Conservation (phyloP, 176 grass and related monocot genomes). For the Cenchrus fungigraminus region DNA sequence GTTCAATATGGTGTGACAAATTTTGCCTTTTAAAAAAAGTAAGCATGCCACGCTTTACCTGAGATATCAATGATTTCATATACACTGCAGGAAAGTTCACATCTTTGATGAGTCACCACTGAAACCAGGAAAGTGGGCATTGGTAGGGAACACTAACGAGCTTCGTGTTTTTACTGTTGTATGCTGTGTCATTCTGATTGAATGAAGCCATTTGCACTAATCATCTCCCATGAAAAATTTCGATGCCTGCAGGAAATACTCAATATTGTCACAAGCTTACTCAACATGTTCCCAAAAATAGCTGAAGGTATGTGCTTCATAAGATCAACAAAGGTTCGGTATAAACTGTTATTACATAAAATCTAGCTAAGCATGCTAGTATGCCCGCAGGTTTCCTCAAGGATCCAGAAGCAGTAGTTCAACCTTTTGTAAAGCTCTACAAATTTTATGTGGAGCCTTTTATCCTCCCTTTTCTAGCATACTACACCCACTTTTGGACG, state of each 20-base stretch:
- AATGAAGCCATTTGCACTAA: conserved; percentile 36
- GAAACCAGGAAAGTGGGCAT: conserved; percentile 60
- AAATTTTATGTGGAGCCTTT: conserved; percentile 52
- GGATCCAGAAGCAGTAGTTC: conserved; percentile 51
- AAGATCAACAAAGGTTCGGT: conserved; percentile 22
- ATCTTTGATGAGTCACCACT: conserved; percentile 71
- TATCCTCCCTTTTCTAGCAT: conserved; percentile 59
- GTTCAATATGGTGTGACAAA: not conserved
- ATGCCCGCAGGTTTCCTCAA: conserved; percentile 68
- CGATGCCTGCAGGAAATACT: conserved; percentile 74
- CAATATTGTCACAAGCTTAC: conserved; percentile 46
- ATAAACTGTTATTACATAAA: conserved; percentile 21
- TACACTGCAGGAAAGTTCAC: conserved; percentile 60
- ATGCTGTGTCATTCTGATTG: conserved; percentile 23
- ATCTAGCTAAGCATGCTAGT: conserved; percentile 31
- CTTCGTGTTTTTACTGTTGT: conserved; percentile 16
- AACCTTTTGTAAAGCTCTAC: conserved; percentile 51
- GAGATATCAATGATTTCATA: conserved; percentile 20
- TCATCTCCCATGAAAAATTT: conserved; percentile 26
- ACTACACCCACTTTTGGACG: conserved; percentile 61
- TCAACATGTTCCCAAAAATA: conserved; percentile 67
- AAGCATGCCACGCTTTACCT: not conserved
- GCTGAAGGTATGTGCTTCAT: conserved; percentile 54
- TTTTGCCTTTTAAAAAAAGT: not conserved
- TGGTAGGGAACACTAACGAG: conserved; percentile 54